Conservation (phyloP, 2,329 filamentous ascomycete genomes). For the Ustulina deusta region DNA sequence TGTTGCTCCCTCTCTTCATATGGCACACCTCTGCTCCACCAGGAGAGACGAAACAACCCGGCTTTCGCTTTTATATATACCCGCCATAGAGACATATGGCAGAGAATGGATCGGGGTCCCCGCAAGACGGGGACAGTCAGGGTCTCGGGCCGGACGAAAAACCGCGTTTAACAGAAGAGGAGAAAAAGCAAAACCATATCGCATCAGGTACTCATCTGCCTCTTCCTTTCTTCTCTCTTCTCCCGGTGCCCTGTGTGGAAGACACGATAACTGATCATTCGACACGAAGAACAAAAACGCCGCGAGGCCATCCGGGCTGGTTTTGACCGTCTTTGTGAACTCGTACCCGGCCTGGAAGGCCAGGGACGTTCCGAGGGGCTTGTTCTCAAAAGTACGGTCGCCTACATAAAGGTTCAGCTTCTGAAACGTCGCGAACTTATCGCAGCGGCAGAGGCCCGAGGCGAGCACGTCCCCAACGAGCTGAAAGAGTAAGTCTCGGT, state of each 20-base stretch:
- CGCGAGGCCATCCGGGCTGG: constrained; percentile 82
- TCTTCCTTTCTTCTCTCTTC: background rate
- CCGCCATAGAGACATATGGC: constrained; percentile 21
- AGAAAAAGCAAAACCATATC: constrained; percentile 69
- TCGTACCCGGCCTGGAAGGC: constrained; percentile 85
- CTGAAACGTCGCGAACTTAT: constrained; percentile 69
- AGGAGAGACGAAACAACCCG: constrained; percentile 2
- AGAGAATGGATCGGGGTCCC: constrained; percentile 38
- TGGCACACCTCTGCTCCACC: constrained; percentile 7
- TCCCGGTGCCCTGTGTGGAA: background rate
- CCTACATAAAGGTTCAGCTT: constrained; percentile 72
- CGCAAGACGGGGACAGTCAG: constrained; percentile 46
- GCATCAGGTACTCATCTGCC: constrained; percentile 58
- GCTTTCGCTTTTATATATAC: background rate
- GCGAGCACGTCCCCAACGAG: constrained; percentile 62
- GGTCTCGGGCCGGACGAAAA: constrained; percentile 57
- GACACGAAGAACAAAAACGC: constrained; percentile 64
- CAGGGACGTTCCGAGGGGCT: constrained; percentile 87
- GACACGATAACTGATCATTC: constrained; percentile 5
- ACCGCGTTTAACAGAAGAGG: constrained; percentile 64
- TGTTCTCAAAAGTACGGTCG: constrained; percentile 79
- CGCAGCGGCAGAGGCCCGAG: constrained; percentile 67
- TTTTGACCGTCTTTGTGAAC: constrained; percentile 82
- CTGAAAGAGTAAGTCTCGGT: constrained; percentile 55
- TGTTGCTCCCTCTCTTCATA: constrained; percentile 4